phyloP scores from a whole-genome alignment of 73 alveolate species.

The Stentor roeselii region DNA sequence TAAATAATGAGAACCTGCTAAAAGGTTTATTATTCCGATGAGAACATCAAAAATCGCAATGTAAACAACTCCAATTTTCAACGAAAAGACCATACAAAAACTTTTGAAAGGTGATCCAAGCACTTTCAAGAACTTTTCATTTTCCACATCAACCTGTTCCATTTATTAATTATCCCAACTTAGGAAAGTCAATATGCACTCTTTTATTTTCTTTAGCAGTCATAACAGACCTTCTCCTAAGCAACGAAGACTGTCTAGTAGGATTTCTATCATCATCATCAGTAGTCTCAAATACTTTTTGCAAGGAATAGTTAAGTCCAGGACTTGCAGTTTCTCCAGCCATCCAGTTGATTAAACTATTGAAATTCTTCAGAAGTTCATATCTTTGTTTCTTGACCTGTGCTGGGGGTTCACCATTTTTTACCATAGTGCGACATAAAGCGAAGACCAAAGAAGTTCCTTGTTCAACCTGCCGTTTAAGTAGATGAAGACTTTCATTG shows the following conservation, averaged over 20 bases:
- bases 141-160: too few species aligned
- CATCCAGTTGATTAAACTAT: background rate
- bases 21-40: too few species aligned
- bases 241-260: background rate
- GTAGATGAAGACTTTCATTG: background rate
- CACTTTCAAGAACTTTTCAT: too few species aligned
- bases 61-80: too few species aligned
- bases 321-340: background rate
- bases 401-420: constrained; percentile 7
- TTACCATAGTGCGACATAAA: background rate
- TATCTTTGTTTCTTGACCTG: background rate
- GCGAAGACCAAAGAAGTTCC: background rate
- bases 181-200: background rate
- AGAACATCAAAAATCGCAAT: too few species aligned
- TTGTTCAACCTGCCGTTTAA: background rate
- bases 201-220: background rate
- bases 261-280: background rate
- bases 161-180: background rate
- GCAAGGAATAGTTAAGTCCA: background rate
- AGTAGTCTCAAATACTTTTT: background rate
- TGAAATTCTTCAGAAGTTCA: background rate
- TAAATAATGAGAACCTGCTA: too few species aligned
- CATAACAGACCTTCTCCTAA: background rate
- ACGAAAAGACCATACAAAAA: too few species aligned
- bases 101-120: too few species aligned